Conservation (phyloP, 2,329 filamentous ascomycete species). For the Tolypocladium endophyticum region DNA sequence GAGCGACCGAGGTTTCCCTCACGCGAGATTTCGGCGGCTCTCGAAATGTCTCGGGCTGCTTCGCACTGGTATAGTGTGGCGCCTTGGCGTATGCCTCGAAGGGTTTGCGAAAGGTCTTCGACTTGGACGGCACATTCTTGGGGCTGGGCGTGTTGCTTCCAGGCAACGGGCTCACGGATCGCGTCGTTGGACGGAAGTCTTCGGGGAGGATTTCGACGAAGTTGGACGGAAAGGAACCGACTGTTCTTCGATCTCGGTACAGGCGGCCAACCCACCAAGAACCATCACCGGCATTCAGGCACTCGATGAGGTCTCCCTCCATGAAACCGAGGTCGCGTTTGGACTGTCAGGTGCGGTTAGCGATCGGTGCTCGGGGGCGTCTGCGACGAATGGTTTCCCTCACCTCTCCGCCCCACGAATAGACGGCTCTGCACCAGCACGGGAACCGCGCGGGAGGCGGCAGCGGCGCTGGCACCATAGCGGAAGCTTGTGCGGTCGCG, state of each 20-base stretch:
- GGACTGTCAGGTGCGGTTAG: constrained; percentile 39
- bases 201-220: constrained; percentile 87
- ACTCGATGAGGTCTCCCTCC: constrained; percentile 96
- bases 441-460: constrained; percentile 69
- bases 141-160: constrained; percentile 43
- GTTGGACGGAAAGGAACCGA: constrained; percentile 93
- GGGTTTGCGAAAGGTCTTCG: constrained; percentile 54
- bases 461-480: constrained; percentile 45
- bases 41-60: constrained; percentile 47
- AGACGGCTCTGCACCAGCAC: constrained; percentile 84
- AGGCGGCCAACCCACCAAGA: constrained; percentile 97
- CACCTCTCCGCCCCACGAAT: constrained; percentile 87
- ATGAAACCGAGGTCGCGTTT: constrained; percentile 94
- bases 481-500: constrained; percentile 8
- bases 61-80: constrained; percentile 54
- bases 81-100: constrained; percentile 59
- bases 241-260: constrained; percentile 77
- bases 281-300: constrained; percentile 91
- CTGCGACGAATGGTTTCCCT: constrained; percentile 1
- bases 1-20: constrained; percentile 11
- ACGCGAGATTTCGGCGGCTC: constrained; percentile 24
- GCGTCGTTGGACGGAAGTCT: constrained; percentile 65
- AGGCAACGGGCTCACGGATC: constrained; percentile 51
- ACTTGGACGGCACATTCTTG: constrained; percentile 45
- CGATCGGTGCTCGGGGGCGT: background rate